Conservation (phyloP, 805 yeast genomes). For the Yamadazyma sp. region DNA sequence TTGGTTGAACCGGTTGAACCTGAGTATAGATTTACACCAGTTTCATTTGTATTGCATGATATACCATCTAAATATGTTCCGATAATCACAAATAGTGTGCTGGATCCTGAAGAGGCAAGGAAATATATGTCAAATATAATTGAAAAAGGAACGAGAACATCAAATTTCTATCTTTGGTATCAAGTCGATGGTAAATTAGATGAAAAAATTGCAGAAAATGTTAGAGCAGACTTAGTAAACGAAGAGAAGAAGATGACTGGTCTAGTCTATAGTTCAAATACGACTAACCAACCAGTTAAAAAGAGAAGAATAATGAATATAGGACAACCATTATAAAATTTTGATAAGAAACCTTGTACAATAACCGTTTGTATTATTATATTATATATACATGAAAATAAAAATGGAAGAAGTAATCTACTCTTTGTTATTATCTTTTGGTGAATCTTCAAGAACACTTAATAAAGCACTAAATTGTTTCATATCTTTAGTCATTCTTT, state of each 20-base stretch:
- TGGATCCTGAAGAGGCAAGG: slow-evolving; percentile 53
- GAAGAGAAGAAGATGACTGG: slow-evolving; percentile 51
- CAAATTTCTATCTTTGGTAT: slow-evolving; percentile 74
- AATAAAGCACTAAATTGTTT: slow-evolving; percentile 10
- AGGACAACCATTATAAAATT: slow-evolving; percentile 1
- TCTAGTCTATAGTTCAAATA: slow-evolving; percentile 7
- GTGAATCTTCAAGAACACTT: slow-evolving; percentile 3
- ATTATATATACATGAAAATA: slow-evolving; percentile 1
- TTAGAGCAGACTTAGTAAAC: slow-evolving; percentile 54
- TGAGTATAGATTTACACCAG: slow-evolving; percentile 50
- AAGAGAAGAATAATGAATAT: slow-evolving; percentile 26
- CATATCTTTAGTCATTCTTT: slow-evolving; percentile 31
- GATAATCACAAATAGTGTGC: slow-evolving; percentile 63
- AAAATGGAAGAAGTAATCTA: neutral
- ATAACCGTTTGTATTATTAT: neutral
- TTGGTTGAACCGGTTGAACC: slow-evolving; percentile 41
- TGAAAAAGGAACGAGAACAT: slow-evolving; percentile 54
- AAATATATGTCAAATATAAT: slow-evolving; percentile 60
- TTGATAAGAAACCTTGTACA: neutral
- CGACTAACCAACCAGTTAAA: slow-evolving; percentile 19
- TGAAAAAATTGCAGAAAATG: slow-evolving; percentile 59
- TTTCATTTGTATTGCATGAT: slow-evolving; percentile 63
- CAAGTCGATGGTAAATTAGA: slow-evolving; percentile 76
- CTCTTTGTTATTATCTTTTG: neutral
- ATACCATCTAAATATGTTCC: slow-evolving; percentile 66